Conservation (phyloP, 139 green algal species). For the Klebsormidium nitens region DNA sequence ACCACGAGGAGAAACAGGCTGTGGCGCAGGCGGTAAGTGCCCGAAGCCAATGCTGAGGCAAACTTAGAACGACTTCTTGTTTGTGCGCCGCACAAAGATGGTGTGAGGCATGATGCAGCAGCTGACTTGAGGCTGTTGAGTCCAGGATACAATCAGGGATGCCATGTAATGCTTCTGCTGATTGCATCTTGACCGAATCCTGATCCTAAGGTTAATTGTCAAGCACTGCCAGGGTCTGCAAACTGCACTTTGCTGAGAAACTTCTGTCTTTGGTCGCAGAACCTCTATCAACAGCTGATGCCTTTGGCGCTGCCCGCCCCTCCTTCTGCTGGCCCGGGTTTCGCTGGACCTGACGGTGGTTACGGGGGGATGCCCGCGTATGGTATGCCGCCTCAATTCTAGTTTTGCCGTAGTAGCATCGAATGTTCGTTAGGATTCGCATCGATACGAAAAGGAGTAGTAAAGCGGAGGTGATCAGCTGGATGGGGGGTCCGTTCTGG, state of each 20-base stretch:
- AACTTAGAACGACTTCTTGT: background rate
- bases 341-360: background rate
- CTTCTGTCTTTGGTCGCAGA: conserved; percentile 33
- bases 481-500: no score
- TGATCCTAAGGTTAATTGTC: conserved; percentile 5
- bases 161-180: background rate
- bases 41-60: no score
- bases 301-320: conserved; percentile 70
- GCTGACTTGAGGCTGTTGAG: background rate
- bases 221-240: conserved; percentile 16
- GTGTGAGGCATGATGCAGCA: no score
- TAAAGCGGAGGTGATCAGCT: no score
- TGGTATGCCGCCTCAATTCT: conserved; percentile 35
- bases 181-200: background rate
- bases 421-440: no score
- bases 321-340: conserved; percentile 11
- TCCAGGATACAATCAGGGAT: background rate
- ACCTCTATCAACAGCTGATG: conserved; percentile 73
- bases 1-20: conserved; percentile 47
- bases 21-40: conserved; percentile 32
- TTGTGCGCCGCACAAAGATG: conserved; percentile 18
- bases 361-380: conserved; percentile 28
- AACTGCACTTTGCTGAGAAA: conserved; percentile 14
- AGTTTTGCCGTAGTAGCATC: no score
- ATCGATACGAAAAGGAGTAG: no score